phyloP scores from a whole-genome alignment of 2,329 filamentous ascomycete genomes.

The Paraconiothyrium sp. region DNA sequence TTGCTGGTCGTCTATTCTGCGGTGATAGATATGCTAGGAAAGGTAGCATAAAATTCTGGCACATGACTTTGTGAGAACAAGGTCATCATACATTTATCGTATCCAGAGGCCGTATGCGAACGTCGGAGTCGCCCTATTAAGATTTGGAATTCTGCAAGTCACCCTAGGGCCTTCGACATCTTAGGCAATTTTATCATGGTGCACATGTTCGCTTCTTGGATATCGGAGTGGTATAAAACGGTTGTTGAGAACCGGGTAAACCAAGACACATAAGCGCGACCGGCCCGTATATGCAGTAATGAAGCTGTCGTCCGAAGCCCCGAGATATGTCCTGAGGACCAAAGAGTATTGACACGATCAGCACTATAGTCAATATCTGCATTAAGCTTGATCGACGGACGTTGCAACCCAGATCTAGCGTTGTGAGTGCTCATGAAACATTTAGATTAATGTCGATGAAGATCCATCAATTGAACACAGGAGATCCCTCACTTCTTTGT shows the following conservation, averaged over 20 bases:
- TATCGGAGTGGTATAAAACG: background rate
- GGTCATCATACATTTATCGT: too few species aligned
- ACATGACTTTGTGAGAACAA: background rate
- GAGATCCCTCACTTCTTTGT: conserved; percentile 12
- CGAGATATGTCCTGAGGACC: conserved; percentile 10
- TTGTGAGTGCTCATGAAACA: conserved; percentile 24
- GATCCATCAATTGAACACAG: conserved; percentile 25
- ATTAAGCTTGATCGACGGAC: conserved; percentile 25
- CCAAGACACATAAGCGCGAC: conserved; percentile 2
- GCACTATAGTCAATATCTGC: conserved; percentile 23
- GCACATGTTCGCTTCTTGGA: background rate
- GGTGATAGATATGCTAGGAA: conserved; percentile 33
- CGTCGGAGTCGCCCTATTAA: background rate
- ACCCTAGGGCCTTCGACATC: background rate
- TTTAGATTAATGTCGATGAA: conserved; percentile 19
- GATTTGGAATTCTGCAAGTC: background rate
- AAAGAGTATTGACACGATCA: conserved; percentile 10
- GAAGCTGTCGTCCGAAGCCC: background rate
- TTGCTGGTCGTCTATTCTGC: conserved; percentile 42
- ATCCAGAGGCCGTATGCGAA: background rate
- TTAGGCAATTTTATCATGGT: background rate
- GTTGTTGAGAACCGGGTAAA: conserved; percentile 16
- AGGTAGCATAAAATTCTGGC: conserved; percentile 20
- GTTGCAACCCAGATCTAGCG: conserved; percentile 26
- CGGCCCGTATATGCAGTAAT: conserved; percentile 9